A percentile compares a stretch with the other conserved stretches of the same genome.
Evolutionary conservation across 164 flowering plant species (phyloP).

Genomic region (Vitis rotundifolia): DNA sequence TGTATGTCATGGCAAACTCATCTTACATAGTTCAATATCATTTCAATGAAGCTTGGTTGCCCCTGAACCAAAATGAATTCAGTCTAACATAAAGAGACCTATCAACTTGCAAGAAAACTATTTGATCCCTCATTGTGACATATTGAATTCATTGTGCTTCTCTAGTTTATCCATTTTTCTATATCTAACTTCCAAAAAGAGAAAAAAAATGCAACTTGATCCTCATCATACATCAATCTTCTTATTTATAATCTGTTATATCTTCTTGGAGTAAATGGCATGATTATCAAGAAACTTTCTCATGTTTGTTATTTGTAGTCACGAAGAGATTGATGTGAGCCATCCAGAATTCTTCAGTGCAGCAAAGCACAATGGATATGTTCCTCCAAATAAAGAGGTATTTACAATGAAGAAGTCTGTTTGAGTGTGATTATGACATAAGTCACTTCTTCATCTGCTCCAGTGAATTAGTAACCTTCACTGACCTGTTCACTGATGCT

Average conservation of each 20-base stretch:
- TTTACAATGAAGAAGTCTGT: neutral
- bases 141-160: too few species aligned
- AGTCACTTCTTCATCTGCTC: neutral
- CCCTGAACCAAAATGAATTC: neutral
- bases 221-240: neutral
- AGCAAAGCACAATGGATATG: slow-evolving; percentile 83
- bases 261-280: neutral
- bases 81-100: neutral
- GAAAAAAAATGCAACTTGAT: neutral
- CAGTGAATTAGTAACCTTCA: neutral
- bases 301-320: slow-evolving; percentile 51
- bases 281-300: slow-evolving; percentile 1
- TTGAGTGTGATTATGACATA: neutral
- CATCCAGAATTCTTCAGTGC: slow-evolving; percentile 92
- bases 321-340: slow-evolving; percentile 94
- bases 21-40: neutral
- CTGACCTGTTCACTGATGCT: neutral
- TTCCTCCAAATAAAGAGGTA: slow-evolving; percentile 97
- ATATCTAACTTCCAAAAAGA: too few species aligned
- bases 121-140: neutral
- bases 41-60: neutral
- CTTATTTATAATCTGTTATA: neutral
- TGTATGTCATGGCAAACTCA: too few species aligned
- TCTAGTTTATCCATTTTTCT: too few species aligned
- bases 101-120: neutral